Percentiles rank a stretch among this genome's conserved stretches.
Evolutionary conservation across 331 rosid species (phyloP).

Genomic region (Telfairia occidentalis): DNA sequence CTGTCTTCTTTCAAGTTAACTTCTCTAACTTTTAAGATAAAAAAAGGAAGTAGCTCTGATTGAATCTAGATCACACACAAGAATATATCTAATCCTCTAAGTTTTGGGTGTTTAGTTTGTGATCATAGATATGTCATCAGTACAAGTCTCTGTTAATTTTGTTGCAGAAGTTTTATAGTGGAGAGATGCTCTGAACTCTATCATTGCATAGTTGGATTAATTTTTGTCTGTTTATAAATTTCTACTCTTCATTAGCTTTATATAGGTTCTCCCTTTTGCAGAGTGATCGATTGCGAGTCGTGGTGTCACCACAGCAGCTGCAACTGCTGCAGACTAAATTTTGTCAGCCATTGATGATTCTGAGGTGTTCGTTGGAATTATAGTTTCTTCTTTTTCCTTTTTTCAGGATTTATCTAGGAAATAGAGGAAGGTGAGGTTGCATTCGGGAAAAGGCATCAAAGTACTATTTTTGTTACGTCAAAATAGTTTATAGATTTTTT

Average conservation of each 20-base stretch:
- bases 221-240: not conserved
- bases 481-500: not conserved
- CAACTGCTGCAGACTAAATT: not conserved
- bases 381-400: not conserved
- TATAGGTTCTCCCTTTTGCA: not conserved
- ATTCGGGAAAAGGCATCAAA: not conserved
- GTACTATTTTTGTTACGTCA: not conserved
- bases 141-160: not conserved
- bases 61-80: not conserved
- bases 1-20: not conserved
- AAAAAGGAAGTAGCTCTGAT: not conserved
- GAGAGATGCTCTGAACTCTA: not conserved
- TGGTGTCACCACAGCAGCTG: not conserved
- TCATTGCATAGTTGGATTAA: not conserved
- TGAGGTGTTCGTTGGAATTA: not conserved
- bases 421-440: not conserved
- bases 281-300: not conserved
- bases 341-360: not conserved
- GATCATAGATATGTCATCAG: not conserved
- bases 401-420: not conserved
- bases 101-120: not conserved
- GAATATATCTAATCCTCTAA: not conserved
- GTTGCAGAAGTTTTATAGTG: not conserved
- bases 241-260: not conserved
- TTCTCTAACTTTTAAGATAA: not conserved